These are phyloP conservation scores for Thermomyces lanuginosus DNA, from an alignment of 2,329 filamentous ascomycete genomes.

Conservation along the genomic window DNA sequence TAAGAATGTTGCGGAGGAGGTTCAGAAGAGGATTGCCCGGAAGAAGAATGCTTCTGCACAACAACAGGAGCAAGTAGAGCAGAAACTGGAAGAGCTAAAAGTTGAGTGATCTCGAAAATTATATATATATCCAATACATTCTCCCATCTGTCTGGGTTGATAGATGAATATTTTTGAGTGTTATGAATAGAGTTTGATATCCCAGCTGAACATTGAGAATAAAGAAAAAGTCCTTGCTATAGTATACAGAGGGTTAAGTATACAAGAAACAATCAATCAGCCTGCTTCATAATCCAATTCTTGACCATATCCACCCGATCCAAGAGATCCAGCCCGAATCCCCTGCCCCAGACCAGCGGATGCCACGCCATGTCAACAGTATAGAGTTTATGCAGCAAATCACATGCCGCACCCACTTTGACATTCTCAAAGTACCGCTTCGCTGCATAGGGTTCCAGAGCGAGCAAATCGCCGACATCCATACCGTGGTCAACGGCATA, in stretches of 20 bases:
- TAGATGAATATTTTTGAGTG: too few species aligned
- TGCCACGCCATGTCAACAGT: constrained; percentile 55
- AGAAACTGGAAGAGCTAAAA: constrained; percentile 4
- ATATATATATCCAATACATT: too few species aligned
- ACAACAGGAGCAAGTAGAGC: constrained; percentile 3
- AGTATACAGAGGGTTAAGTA: too few species aligned
- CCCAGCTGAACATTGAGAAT: constrained; percentile 1
- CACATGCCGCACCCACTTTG: constrained; percentile 59
- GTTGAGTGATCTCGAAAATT: too few species aligned
- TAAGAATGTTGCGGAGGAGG: constrained; percentile 7
- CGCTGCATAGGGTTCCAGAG: constrained; percentile 63
- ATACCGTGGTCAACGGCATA: constrained; percentile 67
- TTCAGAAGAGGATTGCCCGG: constrained; percentile 8
- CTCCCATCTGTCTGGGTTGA: too few species aligned
- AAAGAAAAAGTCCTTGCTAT: too few species aligned
- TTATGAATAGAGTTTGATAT: too few species aligned
- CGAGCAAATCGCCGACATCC: constrained; percentile 65
- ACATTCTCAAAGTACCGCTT: constrained; percentile 73
- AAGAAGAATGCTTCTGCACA: constrained; percentile 3
- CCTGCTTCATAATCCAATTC: constrained; percentile 64
- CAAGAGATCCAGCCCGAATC: constrained; percentile 58
- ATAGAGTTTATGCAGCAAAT: constrained; percentile 88
- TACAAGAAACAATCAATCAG: constrained; percentile 19
- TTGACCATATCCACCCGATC: constrained; percentile 63
- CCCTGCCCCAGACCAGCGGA: constrained; percentile 64